Evolutionary conservation across 352 stramenopile species (phyloP), one percentile per base, ranked within the genome.

Genomic region (Pythium chondricola): DNA sequence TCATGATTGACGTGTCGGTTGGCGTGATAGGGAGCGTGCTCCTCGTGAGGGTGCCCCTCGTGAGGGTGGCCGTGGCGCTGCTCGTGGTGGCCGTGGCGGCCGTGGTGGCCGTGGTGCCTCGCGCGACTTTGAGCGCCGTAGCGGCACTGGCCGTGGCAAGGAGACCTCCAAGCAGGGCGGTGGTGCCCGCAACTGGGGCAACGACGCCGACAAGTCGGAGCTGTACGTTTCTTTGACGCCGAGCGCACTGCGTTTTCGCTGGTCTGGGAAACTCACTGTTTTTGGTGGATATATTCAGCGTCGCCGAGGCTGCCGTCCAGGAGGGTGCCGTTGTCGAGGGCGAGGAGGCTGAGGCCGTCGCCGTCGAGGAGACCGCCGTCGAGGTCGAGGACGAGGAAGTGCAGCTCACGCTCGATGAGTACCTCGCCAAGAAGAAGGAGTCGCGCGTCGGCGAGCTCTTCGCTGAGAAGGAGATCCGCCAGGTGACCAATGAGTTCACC

Each of bases 131-230:
- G 95, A 98, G 63, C 91, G 95, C 56, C 84, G 88, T 70, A 97
- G 85, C 53, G 95, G 95, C 65, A 98, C 93, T 36, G 95, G 95
- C 57, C 91, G 95, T 69, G 95, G 95, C 65, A 95, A 93, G 61
- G 95, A 98, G 72, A 92, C 88, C 58, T 97, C 88, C 67, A 98
- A 98, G 76, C 80, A 85, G 55, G 95, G 95, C 39, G 92, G 87
- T 47, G 95, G 95, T 66, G 89, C 88, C 55, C 89, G 79, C 73
- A 98, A 98, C 80, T 98, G 95, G 95, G 95, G 95, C 65, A 97
- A 97, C 78, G 79, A 95, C 51, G 70, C 93, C 56, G 90, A 97
- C 69, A 88, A 96, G 65, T 80, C 79, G 40, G 87, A 94, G 58
- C 86, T 97, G 69, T 87, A 75, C 44, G 69, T 71, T 24, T 52